These are phyloP conservation scores for Xylariaceae sp. DNA, from an alignment of 2,329 filamentous ascomycete species.

Conservation along the genomic window DNA sequence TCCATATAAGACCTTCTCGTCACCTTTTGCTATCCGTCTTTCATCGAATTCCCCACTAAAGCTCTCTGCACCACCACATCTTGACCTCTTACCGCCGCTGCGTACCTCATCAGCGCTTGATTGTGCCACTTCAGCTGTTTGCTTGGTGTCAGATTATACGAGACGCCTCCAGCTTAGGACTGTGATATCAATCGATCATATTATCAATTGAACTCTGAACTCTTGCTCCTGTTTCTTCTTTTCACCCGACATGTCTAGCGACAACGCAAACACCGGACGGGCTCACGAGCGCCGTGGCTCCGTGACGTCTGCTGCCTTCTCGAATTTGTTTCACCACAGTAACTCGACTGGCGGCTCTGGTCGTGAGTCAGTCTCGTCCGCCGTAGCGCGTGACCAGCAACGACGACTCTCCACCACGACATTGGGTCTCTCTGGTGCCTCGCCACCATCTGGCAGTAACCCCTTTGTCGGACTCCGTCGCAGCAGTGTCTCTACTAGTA, in stretches of 20 bases:
- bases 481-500: slow-evolving; percentile 64
- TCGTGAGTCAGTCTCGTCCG: slow-evolving; percentile 25
- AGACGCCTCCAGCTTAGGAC: not conserved
- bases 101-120: not conserved
- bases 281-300: slow-evolving; percentile 47
- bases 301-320: slow-evolving; percentile 52
- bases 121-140: not conserved
- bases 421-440: slow-evolving; percentile 65
- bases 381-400: slow-evolving; percentile 41
- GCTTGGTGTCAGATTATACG: not conserved
- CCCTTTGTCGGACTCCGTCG: slow-evolving; percentile 50
- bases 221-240: slow-evolving; percentile 3
- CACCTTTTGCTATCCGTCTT: not conserved
- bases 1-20: slow-evolving; percentile 1
- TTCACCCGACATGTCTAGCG: slow-evolving; percentile 30
- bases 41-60: slow-evolving; percentile 10
- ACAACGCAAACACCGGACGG: slow-evolving; percentile 25
- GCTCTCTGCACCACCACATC: slow-evolving; percentile 8
- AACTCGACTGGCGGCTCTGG: slow-evolving; percentile 40
- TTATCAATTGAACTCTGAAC: not conserved
- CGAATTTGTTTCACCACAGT: slow-evolving; percentile 54
- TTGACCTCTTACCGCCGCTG: not conserved
- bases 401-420: slow-evolving; percentile 71
- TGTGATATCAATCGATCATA: not conserved
- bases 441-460: slow-evolving; percentile 50